These are phyloP conservation scores for Globisporangium camurandrum DNA, from an alignment of 352 stramenopile species.

Conservation along the genomic window DNA sequence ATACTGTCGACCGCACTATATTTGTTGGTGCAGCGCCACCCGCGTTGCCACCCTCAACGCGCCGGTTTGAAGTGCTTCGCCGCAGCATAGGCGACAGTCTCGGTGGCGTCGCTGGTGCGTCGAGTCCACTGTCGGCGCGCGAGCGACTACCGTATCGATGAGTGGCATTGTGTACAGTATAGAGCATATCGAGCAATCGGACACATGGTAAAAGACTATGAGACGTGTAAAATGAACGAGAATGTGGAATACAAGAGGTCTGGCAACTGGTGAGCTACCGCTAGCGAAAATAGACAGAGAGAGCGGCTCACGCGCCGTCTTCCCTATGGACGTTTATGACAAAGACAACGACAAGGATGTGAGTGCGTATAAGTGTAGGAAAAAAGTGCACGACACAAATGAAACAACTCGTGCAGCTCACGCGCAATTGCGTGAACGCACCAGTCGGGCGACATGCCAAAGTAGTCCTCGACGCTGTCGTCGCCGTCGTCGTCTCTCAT, in stretches of 20 bases:
- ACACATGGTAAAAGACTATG: background rate
- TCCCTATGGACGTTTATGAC: too few species aligned
- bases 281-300: background rate
- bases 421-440: too few species aligned
- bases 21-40: too few species aligned
- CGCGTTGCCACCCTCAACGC: conserved; percentile 8
- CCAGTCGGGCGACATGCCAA: conserved; percentile 82
- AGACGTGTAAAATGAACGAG: background rate
- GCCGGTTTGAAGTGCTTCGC: conserved; percentile 45
- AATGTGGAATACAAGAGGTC: conserved; percentile 3
- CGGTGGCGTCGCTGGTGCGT: conserved; percentile 31
- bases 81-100: conserved; percentile 22
- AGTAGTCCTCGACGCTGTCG: conserved; percentile 78
- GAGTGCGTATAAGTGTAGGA: background rate
- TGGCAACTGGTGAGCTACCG: too few species aligned
- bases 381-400: background rate
- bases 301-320: conserved; percentile 35
- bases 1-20: too few species aligned
- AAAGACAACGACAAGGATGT: too few species aligned
- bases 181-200: background rate
- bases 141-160: conserved; percentile 53
- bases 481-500: conserved; percentile 69
- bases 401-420: too few species aligned
- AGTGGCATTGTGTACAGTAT: background rate
- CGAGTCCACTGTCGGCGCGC: conserved; percentile 30